phyloP scores from a whole-genome alignment of 257 asterid species.

The Nicotiana undulata region DNA sequence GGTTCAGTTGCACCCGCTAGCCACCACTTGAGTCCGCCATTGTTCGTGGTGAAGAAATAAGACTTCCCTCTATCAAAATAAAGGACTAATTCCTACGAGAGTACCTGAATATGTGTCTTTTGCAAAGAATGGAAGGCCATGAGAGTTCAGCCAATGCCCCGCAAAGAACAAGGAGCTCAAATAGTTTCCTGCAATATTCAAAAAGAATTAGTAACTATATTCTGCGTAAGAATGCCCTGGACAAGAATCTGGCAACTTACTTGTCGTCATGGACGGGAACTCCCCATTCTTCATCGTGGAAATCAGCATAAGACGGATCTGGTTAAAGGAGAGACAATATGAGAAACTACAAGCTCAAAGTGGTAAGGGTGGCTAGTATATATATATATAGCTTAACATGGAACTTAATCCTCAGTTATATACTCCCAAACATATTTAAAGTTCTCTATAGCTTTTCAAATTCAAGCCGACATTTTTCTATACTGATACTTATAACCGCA shows the following conservation, averaged over 20 bases:
- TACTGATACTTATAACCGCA: neutral
- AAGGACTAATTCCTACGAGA: neutral
- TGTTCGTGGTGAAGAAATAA: neutral
- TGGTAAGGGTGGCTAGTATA: neutral
- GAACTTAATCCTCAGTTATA: neutral
- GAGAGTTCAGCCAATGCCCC: constrained; percentile 90
- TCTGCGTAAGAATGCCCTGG: constrained; percentile 5
- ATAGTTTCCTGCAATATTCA: constrained; percentile 61
- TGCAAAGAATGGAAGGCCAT: constrained; percentile 86
- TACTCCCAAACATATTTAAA: neutral
- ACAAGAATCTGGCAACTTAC: constrained; percentile 31
- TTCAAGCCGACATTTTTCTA: neutral
- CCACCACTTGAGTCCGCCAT: no score
- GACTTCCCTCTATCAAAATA: neutral
- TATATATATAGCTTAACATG: neutral
- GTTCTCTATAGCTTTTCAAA: neutral
- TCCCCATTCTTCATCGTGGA: constrained; percentile 63
- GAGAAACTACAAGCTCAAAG: constrained; percentile 20
- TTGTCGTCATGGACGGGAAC: constrained; percentile 51
- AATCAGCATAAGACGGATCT: constrained; percentile 38
- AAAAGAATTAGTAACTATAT: constrained; percentile 2
- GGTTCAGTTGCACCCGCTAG: no score
- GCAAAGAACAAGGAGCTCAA: constrained; percentile 79
- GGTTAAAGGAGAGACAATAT: constrained; percentile 3
- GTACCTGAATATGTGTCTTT: constrained; percentile 68